Evolutionary conservation across 768 basidiomycete species (phyloP), one percentile per base, ranked within the genome.

Genomic region (Leccinellum albellum): DNA sequence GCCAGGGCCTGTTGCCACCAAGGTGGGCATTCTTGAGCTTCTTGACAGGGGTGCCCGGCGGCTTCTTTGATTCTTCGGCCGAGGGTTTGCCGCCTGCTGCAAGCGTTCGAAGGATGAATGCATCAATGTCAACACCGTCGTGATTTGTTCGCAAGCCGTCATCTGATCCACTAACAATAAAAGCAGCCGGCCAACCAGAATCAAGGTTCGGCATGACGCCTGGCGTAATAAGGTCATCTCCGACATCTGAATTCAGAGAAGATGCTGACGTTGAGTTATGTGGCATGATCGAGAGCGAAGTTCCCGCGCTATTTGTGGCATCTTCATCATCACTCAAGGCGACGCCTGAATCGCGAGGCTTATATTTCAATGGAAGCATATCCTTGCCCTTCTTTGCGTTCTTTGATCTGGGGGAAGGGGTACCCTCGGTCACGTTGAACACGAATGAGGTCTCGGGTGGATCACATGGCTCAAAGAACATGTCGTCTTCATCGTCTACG

Each of bases 21-120:
- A 86, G 73, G 65, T 82, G 77, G 40, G 80, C 78, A 21, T 82
- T 84, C 72, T 86, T 86, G 56, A 78, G 70, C 66, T 79, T 84
- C 78, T 92, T 92, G n/a, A 90, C 87, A 1, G 90, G 90, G 14
- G 90, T 92, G 0, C 87, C 89, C 1, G 90, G 90, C 6, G 83
- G 82, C 55, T 78, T 85, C 77, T 89, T 91, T 17, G 68, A 66
- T 56, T 73, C 70, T 33, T 71, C 70, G 50, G 70, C 62, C 29
- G 76, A 71, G 3, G 76, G 76, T 58, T 84, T 87, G 14, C 80
- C 76, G 12, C 82, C 83, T 3, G 81, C 78, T 6, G 80, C 80
- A 13, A 92, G 79, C 2, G 86, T 86, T 28, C 83, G 82, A 63
- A 86, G 72, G 60, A 92, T 91, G 70, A 91, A 91, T 3, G 80